Evolutionary conservation across 208 protist species (phyloP).

Genomic region (Acanthamoeba castellanii): DNA sequence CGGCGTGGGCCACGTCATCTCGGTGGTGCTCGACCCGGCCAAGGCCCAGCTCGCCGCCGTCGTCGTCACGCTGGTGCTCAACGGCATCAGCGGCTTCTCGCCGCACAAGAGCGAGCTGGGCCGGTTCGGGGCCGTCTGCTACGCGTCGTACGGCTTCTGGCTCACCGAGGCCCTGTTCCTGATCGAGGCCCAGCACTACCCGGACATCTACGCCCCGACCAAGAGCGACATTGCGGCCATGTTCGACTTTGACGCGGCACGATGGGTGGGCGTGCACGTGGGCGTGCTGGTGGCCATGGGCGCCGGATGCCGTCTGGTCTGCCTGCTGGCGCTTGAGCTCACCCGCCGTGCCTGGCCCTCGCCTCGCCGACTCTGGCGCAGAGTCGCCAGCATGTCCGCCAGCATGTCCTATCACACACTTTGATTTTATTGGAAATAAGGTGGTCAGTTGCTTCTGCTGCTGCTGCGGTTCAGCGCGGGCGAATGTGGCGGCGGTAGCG

Average conservation of each 20-base stretch:
- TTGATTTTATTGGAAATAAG: no score
- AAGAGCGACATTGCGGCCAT: slow-evolving; percentile 1
- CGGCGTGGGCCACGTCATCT: slow-evolving; percentile 46
- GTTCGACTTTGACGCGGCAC: not conserved
- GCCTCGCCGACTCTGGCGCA: not conserved
- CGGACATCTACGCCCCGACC: slow-evolving; percentile 2
- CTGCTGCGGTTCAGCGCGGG: no score
- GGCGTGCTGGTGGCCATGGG: slow-evolving; percentile 26
- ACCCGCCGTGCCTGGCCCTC: not conserved
- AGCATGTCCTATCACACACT: not conserved
- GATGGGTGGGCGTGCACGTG: not conserved
- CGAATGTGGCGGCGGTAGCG: no score
- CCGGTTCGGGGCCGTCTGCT: not conserved
- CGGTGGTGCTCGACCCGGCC: slow-evolving; percentile 23
- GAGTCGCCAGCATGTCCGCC: not conserved
- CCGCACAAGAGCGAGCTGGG: slow-evolving; percentile 53
- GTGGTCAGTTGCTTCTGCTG: no score
- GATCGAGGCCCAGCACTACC: slow-evolving; percentile 62
- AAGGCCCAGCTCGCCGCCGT: slow-evolving; percentile 45
- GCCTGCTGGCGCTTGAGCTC: not conserved
- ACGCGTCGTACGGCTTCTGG: slow-evolving; percentile 24
- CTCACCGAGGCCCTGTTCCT: slow-evolving; percentile 47
- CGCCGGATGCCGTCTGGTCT: not conserved
- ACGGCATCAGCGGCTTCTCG: not conserved
- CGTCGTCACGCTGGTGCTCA: slow-evolving; percentile 27